Percentiles rank a stretch among this genome's conserved stretches.
phyloP scores from a whole-genome alignment of 2,329 filamentous ascomycete species.

The Fusarium azukiicola region DNA sequence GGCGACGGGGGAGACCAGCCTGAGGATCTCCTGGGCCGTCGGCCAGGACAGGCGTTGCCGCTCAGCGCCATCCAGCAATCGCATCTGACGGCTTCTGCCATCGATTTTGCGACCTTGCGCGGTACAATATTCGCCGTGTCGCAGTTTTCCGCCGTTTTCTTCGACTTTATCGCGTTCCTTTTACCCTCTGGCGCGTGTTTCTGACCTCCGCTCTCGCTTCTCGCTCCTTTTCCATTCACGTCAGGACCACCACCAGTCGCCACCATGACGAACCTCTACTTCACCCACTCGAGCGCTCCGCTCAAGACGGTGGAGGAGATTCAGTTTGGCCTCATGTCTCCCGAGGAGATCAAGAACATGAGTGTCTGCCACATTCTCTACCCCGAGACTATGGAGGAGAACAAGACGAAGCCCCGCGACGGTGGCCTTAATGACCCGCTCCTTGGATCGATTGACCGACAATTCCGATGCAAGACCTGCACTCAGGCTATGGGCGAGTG shows the following conservation, averaged over 20 bases:
- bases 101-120: constrained; percentile 55
- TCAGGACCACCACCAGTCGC: constrained; percentile 60
- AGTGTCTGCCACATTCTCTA: constrained; percentile 98
- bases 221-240: constrained; percentile 53
- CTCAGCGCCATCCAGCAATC: constrained; percentile 66
- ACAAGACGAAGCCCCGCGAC: constrained; percentile 93
- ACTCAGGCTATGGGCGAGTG: constrained; percentile 97
- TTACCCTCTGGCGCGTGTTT: constrained; percentile 49
- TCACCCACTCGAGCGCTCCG: constrained; percentile 95
- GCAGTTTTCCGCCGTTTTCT: constrained; percentile 49
- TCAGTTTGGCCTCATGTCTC: constrained; percentile 98
- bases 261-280: constrained; percentile 95
- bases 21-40: constrained; percentile 71
- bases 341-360: constrained; percentile 99
- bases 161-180: constrained; percentile 52
- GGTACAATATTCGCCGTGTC: constrained; percentile 48
- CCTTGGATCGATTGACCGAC: constrained; percentile 96
- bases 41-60: constrained; percentile 68
- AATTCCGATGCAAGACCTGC: constrained; percentile 97
- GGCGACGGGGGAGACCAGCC: constrained; percentile 70
- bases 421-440: constrained; percentile 97
- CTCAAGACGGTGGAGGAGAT: constrained; percentile 99
- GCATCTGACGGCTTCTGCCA: constrained; percentile 58
- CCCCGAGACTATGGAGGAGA: constrained; percentile 99
- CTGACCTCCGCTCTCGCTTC: constrained; percentile 49